Base-by-base conservation (phyloP, 2,329 filamentous ascomycete species). In the Orbilia quercus region DNA sequence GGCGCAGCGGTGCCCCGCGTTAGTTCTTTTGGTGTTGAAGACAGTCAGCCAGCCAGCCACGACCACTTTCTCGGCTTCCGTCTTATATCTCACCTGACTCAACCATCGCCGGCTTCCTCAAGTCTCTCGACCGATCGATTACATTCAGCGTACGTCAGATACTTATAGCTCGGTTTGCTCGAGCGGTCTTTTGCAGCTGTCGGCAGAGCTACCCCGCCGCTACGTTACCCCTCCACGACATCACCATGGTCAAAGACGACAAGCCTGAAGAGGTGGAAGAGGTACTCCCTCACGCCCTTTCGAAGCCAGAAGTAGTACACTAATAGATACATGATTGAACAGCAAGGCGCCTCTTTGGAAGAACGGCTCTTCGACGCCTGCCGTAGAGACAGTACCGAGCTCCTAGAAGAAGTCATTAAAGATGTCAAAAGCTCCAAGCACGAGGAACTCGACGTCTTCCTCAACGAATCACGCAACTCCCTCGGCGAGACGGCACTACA, bases 321-420 rank as follows among this genome's bases (percentile, higher is more conserved):
- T n/a, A n/a, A n/a, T n/a, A n/a, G n/a, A n/a, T n/a, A n/a, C n/a
- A n/a, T n/a, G n/a, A n/a, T n/a, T n/a, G n/a, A n/a, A 65, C 31
- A 72, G 67, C 53, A 96, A 90, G 95, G 94, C 80, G 94, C 94
- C 77, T 91, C 91, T 72, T 87, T 89, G 50, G 86, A 89, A 81
- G 94, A 98, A 83, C 87, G 91, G 79, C 87, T 98, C 78, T 88
- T 98, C 82, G 94, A 96, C 84, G 91, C 95, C 78, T 96, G 91
- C 83, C 91, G 94, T 74, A 88, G 92, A 79, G 94, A 98, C 85
- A 97, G 98, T 82, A 89, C 89, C 77, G 89, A 94, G 60, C 88
- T 98, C 73, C 87, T 98, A 65, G 82, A 86, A 77, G 89, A 95
- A 78, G 86, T 93, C 66, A 85, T 97, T 69, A 87, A 89, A 14